Evolutionary conservation across 306 rosid genomes (phyloP).

Genomic region (Cucurbita moschata): DNA sequence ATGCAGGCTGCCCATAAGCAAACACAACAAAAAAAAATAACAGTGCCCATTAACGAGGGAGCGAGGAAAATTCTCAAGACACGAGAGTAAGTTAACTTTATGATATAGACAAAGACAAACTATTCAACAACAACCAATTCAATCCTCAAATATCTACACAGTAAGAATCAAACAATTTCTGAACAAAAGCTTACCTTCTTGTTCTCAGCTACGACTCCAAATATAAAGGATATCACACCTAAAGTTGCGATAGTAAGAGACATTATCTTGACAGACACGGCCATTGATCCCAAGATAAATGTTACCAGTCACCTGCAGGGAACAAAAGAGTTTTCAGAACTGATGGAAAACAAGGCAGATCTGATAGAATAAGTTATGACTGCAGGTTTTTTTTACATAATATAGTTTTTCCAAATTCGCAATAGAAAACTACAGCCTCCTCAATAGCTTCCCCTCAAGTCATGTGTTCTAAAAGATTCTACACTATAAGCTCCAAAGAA

Average conservation of each 20-base stretch:
- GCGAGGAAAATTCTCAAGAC: neutral
- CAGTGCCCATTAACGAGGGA: neutral
- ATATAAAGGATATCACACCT: slow-evolving; percentile 23
- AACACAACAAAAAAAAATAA: neutral
- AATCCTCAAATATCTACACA: neutral
- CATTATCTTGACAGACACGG: neutral
- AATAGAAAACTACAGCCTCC: neutral
- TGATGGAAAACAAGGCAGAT: neutral
- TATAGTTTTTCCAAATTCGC: neutral
- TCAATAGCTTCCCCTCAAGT: neutral
- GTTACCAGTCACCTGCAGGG: neutral
- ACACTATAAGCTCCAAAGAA: neutral
- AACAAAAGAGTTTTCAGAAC: neutral
- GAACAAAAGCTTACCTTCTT: slow-evolving; percentile 21
- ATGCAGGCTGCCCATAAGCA: slow-evolving; percentile 36
- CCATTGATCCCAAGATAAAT: slow-evolving; percentile 17
- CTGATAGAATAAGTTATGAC: neutral
- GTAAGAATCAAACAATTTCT: neutral
- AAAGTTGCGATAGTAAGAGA: neutral
- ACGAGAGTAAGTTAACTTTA: neutral
- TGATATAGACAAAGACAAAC: no score
- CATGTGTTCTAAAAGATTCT: neutral
- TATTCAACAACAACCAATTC: no score
- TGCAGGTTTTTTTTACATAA: neutral
- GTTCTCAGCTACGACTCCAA: slow-evolving; percentile 35